Percentiles rank a stretch among this genome's conserved stretches.
These are phyloP conservation scores for Rhynchosporium graminicola DNA, from an alignment of 2,329 filamentous ascomycete species.

Conservation along the genomic window DNA sequence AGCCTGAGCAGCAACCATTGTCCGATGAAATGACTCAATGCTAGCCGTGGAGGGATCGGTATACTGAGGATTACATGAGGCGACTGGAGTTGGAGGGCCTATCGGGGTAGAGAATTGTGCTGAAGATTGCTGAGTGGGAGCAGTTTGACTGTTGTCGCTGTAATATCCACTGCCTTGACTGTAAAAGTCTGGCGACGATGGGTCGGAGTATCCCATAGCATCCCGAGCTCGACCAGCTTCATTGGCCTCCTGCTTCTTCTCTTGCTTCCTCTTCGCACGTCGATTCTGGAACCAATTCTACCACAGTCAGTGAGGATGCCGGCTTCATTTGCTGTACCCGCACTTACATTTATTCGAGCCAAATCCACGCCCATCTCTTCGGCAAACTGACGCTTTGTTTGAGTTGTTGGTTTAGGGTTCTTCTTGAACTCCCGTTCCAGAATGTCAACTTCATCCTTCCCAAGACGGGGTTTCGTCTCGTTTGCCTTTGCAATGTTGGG, in stretches of 20 bases:
- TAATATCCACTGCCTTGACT: constrained; percentile 27
- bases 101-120: constrained; percentile 26
- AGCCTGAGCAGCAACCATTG: constrained; percentile 32
- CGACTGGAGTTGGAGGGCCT: constrained; percentile 33
- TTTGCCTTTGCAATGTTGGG: constrained; percentile 33
- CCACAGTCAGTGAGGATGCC: constrained; percentile 12
- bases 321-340: constrained; percentile 47
- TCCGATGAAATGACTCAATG: constrained; percentile 37
- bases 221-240: constrained; percentile 46
- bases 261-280: constrained; percentile 55
- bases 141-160: constrained; percentile 22
- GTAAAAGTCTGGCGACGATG: constrained; percentile 36
- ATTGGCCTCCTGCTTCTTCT: constrained; percentile 56
- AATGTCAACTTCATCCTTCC: constrained; percentile 60
- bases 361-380: constrained; percentile 64
- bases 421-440: constrained; percentile 63
- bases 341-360: constrained; percentile 62
- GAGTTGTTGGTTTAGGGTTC: constrained; percentile 65
- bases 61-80: constrained; percentile 37
- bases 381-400: constrained; percentile 60
- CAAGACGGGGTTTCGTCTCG: constrained; percentile 45
- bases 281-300: constrained; percentile 72
- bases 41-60: constrained; percentile 33
- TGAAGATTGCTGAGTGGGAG: constrained; percentile 25
- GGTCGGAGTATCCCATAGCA: constrained; percentile 34